Evolutionary conservation across 768 basidiomycete species (phyloP), one percentile per base, ranked within the genome.

Genomic region (Collybia mongolica): DNA sequence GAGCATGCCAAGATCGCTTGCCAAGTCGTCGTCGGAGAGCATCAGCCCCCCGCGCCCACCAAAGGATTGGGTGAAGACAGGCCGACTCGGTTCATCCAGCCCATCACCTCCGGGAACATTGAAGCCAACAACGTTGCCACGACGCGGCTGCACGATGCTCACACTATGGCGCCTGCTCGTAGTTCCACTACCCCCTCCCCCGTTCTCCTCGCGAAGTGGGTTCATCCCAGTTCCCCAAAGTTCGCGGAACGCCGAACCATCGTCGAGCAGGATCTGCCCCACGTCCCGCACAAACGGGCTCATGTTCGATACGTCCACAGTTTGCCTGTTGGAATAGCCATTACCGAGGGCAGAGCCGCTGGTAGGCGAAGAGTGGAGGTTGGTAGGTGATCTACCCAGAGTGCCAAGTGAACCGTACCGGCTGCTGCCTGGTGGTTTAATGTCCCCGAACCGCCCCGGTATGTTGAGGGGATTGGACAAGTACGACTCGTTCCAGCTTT

Each of bases 231-330:
- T 82, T 0, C 83, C 76, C 88, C 88, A 91, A 3, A 90, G 73
- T 54, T 90, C 86, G 28, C 86, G 74, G 57, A 90, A 80, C 0
- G 83, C 83, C 0, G 83, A 79, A 3, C 81, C 82, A 49, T 91
- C 88, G 59, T 90, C 88, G 43, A 85, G 66, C 29, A 91, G 66
- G 49, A 92, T 89, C 66, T 87, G 83, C 5, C 81, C 83, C 15
- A 93, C 86, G 64, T 93, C 89, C 19, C 90, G 74, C n/a, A 89
- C 81, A 63, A 93, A 93, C 0, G 90, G 91, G 55, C 82, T 84
- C 80, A 90, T 88, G 64, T 92, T 93, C 24, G 88, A 87, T 37
- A 81, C 67, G 66, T 91, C 77, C 42, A 44, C 56, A 46, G 62
- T 57, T 53, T 68, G 73, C 61, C 69, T 71, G 51, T 74, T 70